Base-by-base conservation (phyloP, 148 eudicot species). In the Vaccinium darrowii region DNA sequence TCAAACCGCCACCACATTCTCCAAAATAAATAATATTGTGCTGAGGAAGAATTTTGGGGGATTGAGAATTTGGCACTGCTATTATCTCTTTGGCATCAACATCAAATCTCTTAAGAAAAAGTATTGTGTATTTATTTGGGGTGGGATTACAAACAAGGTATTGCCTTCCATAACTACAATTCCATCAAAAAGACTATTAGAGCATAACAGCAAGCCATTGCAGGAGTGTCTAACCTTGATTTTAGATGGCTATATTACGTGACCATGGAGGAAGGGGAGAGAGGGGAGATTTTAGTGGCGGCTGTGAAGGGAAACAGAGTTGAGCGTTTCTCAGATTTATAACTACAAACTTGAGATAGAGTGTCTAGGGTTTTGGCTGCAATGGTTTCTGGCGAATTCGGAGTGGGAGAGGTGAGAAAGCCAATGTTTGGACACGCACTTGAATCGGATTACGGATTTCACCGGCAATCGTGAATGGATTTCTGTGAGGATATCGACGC, bases 401-500 rank as follows among this genome's bases (percentile, higher is more conserved):
- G 54, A 8, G 51, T 43, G 53, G 12, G 79, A 47, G 12, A 76
- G 18, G 23, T 15, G 11, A 7, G 23, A 16, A 10, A 43, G 33
- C 54, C 79, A 76, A 47, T 47, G 79, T 23, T 76, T 76, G 53
- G 79, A 76, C 19, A 75, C 79, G 53, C 79, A 43, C 23, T 76
- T 76, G 79, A 47, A 76, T 76, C 53, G 49, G 78, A 75, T 5
- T 19, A 19, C 33, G 33, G 33, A 30, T 30, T 30, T 30, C 33
- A 30, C 33, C 33, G 33, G 33, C 33, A 30, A 30, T 30, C 25
- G 53, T 18, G 47, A 7, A 19, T 43, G 27, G 10, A 76, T 76
- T 21, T 47, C 79, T 43, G 23, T 19, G 19, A 47, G 33, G 11
- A 76, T 53, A 39, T 76, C 79, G 8, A 76, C 6, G 8, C 8